Conservation (phyloP, 2,329 filamentous ascomycete genomes). For the Botrytis cinerea region DNA sequence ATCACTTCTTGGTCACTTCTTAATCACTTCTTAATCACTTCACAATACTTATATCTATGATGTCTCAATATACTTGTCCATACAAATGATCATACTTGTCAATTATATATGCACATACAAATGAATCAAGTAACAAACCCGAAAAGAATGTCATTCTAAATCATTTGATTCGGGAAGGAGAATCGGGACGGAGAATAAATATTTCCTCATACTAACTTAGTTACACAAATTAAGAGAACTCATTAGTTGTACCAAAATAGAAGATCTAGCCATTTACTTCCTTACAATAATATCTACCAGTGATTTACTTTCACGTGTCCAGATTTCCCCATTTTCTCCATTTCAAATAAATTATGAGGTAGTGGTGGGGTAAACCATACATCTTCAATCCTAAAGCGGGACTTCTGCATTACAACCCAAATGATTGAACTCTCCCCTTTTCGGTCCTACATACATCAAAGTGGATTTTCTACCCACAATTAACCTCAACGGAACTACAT, state of each 20-base stretch:
- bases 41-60: not conserved
- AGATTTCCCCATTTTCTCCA: not conserved
- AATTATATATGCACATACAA: not conserved
- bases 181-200: not conserved
- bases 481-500: not conserved
- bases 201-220: not conserved
- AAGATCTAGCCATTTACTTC: not conserved
- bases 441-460: not conserved
- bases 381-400: slow-evolving; percentile 9
- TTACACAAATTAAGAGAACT: not conserved
- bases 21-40: not conserved
- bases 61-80: not conserved
- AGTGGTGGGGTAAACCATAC: slow-evolving; percentile 7
- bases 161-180: no score
- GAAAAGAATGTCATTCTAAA: not conserved
- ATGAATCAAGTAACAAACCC: not conserved
- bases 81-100: not conserved
- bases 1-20: not conserved
- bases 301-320: slow-evolving; percentile 8
- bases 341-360: slow-evolving; percentile 1
- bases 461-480: not conserved
- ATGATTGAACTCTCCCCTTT: not conserved
- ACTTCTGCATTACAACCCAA: slow-evolving; percentile 2
- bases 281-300: not conserved
- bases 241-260: not conserved